phyloP scores from a whole-genome alignment of 495 filamentous ascomycete species.

The Daldinia loculata region DNA sequence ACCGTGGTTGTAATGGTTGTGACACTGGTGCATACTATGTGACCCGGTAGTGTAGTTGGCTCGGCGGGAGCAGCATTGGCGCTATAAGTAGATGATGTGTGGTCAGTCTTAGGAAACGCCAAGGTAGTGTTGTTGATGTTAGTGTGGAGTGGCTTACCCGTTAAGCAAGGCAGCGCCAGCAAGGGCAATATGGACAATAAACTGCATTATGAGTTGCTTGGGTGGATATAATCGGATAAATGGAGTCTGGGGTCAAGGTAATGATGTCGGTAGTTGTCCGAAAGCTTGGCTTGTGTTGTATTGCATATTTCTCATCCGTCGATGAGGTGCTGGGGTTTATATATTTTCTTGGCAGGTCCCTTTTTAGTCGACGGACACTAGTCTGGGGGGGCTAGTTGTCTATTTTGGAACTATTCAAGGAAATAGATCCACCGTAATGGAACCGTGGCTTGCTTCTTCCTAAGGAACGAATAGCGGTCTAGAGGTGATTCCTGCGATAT shows the following conservation, averaged over 20 bases:
- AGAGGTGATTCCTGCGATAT: conserved; percentile 9
- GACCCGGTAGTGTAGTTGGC: conserved; percentile 19
- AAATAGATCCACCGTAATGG: conserved; percentile 4
- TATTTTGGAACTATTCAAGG: not conserved
- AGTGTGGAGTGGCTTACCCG: conserved; percentile 12
- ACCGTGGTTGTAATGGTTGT: conserved; percentile 18
- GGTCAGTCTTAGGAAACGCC: not conserved
- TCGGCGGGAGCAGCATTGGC: conserved; percentile 10
- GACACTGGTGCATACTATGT: conserved; percentile 19
- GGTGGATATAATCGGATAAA: not conserved
- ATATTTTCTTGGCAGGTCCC: conserved; percentile 21
- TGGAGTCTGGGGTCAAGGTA: conserved; percentile 13
- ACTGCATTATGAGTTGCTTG: conserved; percentile 21
- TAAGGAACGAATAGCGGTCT: conserved; percentile 9
- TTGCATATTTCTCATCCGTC: conserved; percentile 7
- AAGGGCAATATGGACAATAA: conserved; percentile 10
- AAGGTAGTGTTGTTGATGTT: not conserved
- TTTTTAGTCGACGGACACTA: not conserved
- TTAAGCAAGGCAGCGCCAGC: conserved; percentile 20
- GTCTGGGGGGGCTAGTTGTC: not conserved
- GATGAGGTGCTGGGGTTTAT: conserved; percentile 24
- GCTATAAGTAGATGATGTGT: not conserved
- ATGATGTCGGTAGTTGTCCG: conserved; percentile 1
- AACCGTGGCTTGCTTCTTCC: conserved; percentile 15
- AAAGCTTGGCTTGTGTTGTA: conserved; percentile 13